A percentile compares a stretch with the other conserved stretches of the same genome.
These are phyloP conservation scores for Leishmania major DNA, from an alignment of 208 protist genomes.

Conservation along the genomic window DNA sequence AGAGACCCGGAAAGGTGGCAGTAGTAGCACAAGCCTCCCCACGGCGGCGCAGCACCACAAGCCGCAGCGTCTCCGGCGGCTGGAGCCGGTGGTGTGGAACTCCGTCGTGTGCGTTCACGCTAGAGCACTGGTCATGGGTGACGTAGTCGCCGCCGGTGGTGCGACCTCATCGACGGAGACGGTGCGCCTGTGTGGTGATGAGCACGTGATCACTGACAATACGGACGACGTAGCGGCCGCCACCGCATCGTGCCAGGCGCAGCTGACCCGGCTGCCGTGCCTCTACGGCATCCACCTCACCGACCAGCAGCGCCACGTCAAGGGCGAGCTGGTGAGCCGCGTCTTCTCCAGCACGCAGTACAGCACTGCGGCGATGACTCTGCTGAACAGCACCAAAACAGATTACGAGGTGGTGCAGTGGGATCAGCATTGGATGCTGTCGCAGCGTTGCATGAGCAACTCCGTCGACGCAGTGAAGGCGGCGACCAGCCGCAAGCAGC, in stretches of 20 bases:
- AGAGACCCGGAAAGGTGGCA: background rate
- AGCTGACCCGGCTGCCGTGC: conserved; percentile 20
- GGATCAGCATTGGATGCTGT: conserved; percentile 36
- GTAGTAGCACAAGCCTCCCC: conserved; percentile 1
- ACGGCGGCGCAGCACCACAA: background rate
- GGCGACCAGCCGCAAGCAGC: background rate
- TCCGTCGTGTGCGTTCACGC: conserved; percentile 70
- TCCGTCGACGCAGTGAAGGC: background rate
- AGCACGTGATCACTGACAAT: conserved; percentile 14
- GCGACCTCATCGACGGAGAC: background rate
- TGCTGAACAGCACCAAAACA: conserved; percentile 44
- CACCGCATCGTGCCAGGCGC: background rate
- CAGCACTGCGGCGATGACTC: conserved; percentile 36
- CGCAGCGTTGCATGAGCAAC: conserved; percentile 6
- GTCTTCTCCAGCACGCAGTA: conserved; percentile 68
- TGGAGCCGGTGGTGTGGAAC: conserved; percentile 74
- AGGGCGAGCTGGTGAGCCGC: conserved; percentile 66
- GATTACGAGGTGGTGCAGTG: conserved; percentile 76
- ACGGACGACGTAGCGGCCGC: background rate
- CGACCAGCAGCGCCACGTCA: conserved; percentile 84
- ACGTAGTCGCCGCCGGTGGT: conserved; percentile 35
- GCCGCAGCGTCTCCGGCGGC: conserved; percentile 3
- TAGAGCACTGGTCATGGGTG: conserved; percentile 71
- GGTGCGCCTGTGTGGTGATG: background rate
- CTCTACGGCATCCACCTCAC: conserved; percentile 71